Base-by-base conservation (phyloP, 495 filamentous ascomycete genomes). In the Hypoxylon crocopeplum region DNA sequence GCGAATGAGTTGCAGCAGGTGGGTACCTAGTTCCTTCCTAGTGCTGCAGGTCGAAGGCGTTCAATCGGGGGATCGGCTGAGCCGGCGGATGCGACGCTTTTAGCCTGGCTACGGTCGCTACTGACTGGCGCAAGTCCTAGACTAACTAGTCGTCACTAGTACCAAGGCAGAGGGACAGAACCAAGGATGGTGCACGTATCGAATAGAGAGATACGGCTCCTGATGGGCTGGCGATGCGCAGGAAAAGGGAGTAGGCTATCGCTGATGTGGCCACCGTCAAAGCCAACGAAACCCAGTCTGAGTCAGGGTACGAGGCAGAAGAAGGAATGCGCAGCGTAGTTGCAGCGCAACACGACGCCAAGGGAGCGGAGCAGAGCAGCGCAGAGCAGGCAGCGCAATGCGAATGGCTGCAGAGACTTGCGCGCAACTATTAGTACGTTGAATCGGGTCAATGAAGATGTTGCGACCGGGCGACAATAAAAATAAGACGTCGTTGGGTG, bases 381-480 rank as follows among this genome's bases (percentile, higher is more conserved):
- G 25, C 45, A n/a, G 12, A 22, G 34, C 15, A 13, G 37, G 25
- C 29, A 30, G 39, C 36, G 62, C 50, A 51, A 53, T 48, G 39
- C 63, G 39, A 64, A 45, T 62, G 51, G 47, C 42, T 25, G 52
- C 27, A 45, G 17, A 45, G 20, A 42, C 25, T 58, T 58, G 60
- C 60, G 60, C 53, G 55, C 59, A 32, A 49, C 55, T 49, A 54
- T 46, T 53, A 64, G 37, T 57, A 41, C 24, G 48, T 46, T 40
- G 51, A 8, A 21, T 32, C 21, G 45, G 53, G 10, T 39, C 19
- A 29, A 24, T 3, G 32, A 37, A 52, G 56, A 56, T 49, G 58
- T 57, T 72, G 66, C 69, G 72, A 59, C 61, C 55, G 67, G 67
- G 62, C 47, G 62, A 66, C 45, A 57, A 73, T 72, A 75, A 62